Evolutionary conservation across 495 filamentous ascomycete genomes (phyloP), one percentile per base, ranked within the genome.

Genomic region (Chaetomium tenue): DNA sequence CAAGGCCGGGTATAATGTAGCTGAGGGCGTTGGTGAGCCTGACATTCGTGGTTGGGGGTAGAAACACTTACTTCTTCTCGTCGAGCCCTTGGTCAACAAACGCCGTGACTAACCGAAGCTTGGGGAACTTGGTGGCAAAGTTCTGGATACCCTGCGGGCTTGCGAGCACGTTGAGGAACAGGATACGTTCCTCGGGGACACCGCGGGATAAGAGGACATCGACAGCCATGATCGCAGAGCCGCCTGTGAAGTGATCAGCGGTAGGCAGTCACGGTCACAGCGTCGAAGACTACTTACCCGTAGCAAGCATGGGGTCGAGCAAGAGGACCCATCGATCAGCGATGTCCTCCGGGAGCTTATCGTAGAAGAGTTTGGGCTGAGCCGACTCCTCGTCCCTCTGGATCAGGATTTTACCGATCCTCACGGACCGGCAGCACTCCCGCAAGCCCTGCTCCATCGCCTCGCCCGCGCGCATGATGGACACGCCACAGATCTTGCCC

Each of bases 271-370:
- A 5, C 51, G 18, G 37, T 16, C 3, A 37, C 15, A 33, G 11
- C 25, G 16, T 16, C 22, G 0, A 22, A 39, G 18, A 39, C 28
- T 83, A 72, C 61, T 0, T 76, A 93, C 93, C 94, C 67, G 94
- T 98, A 55, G 94, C 94, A 78, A 98, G 93, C 94, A 98, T 98
- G 3, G 95, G 94, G 74, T 98, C 95, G 39, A 98, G 81, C n/a
- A 98, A 81, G 30, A 98, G 82, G 33, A 97, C 93, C 91, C 93
- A 98, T 75, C 94, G 79, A 13, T 93, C 83, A 12, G 89, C 86
- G 70, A 98, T 96, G 77, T 98, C 94, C 68, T 90, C 87, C 46
- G 95, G 95, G 16, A 98, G 83, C 77, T 98, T 98, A 66, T 97
- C 93, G 74, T 97, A 98, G 74, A 97, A 98, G 40, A 98, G 83